Conservation (phyloP, 2,329 filamentous ascomycete species). For the Pseudogymnoascus sp. region DNA sequence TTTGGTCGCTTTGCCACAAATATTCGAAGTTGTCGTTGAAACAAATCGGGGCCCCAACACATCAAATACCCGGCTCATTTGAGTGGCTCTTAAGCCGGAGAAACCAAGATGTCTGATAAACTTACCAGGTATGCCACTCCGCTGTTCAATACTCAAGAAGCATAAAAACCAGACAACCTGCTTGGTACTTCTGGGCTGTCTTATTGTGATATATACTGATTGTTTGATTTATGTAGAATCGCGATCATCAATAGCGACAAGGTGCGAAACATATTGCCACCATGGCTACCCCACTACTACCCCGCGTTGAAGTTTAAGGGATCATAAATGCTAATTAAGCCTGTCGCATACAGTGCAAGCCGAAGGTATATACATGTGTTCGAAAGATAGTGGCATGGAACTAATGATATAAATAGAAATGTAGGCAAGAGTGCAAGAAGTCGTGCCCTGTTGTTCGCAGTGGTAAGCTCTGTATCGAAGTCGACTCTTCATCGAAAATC, state of each 20-base stretch:
- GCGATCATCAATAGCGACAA: conserved; percentile 99
- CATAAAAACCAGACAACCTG: not conserved
- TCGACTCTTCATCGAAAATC: conserved; percentile 78
- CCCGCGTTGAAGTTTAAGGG: conserved; percentile 15
- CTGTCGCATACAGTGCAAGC: conserved; percentile 61
- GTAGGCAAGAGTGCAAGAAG: conserved; percentile 98
- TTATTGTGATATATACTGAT: not conserved
- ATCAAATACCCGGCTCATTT: not conserved
- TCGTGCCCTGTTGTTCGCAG: conserved; percentile 95
- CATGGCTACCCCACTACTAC: conserved; percentile 35
- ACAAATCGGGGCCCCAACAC: not conserved
- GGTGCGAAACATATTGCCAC: conserved; percentile 46
- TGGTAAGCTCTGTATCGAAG: conserved; percentile 96
- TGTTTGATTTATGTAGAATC: conserved; percentile 54
- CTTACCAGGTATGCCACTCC: conserved; percentile 69
- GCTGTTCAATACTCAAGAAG: not conserved
- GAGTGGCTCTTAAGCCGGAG: conserved; percentile 9
- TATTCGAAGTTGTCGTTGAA: not conserved
- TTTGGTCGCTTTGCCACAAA: conserved; percentile 5
- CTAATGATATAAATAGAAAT: conserved; percentile 60
- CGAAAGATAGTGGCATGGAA: conserved; percentile 17
- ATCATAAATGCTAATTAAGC: conserved; percentile 33
- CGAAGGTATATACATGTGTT: conserved; percentile 52
- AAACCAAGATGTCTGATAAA: conserved; percentile 70
- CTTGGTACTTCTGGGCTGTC: not conserved